These are phyloP conservation scores for Cardamine resedifolia DNA, from an alignment of 345 rosid genomes.

Conservation along the genomic window DNA sequence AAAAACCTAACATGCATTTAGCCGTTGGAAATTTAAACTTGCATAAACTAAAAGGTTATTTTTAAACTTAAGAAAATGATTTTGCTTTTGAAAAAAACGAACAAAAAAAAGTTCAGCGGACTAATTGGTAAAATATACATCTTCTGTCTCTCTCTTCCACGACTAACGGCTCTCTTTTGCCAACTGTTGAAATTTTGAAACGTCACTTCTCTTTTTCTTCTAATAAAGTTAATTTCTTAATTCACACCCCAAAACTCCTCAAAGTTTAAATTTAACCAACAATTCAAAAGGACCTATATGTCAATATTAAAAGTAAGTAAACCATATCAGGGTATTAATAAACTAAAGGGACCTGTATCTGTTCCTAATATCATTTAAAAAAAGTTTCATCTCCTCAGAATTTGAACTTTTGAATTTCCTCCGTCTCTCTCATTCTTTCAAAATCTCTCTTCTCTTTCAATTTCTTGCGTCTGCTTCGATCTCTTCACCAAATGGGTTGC, in stretches of 20 bases:
- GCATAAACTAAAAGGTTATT: not conserved
- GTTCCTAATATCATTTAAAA: not conserved
- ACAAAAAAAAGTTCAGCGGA: not conserved
- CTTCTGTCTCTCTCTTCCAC: not conserved
- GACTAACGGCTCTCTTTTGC: constrained; percentile 30
- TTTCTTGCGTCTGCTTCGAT: not conserved
- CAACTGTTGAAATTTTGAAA: constrained; percentile 8
- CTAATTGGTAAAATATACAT: not conserved
- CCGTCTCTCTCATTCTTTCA: not conserved
- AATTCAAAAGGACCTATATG: not conserved
- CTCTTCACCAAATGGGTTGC: constrained; percentile 52
- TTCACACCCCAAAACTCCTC: not conserved
- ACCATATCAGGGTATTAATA: not conserved
- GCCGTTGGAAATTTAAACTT: constrained; percentile 21
- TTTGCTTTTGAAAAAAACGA: not conserved
- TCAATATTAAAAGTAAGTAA: not conserved
- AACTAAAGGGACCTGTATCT: not conserved
- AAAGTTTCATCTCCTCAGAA: constrained; percentile 2
- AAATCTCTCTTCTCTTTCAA: not conserved
- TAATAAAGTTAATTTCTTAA: not conserved
- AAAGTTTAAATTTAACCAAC: not conserved
- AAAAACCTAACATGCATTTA: constrained; percentile 1
- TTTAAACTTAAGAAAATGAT: not conserved
- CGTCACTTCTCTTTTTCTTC: not conserved
- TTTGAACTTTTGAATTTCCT: constrained; percentile 32